phyloP scores from a whole-genome alignment of 1,284 basidiomycete species.

The Omphalotus olearius region DNA sequence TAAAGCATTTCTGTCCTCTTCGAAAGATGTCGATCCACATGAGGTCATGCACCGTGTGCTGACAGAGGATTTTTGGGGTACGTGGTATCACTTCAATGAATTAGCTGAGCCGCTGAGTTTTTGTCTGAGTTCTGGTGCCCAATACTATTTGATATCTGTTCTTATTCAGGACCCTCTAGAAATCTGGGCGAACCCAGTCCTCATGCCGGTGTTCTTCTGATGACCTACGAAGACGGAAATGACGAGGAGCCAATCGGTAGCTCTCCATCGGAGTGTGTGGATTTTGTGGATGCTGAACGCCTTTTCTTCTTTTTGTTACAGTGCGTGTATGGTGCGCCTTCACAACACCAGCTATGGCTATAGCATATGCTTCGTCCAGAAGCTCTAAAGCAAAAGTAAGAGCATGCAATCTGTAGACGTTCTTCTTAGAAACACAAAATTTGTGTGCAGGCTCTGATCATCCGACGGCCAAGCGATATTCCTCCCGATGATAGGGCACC shows the following conservation, averaged over 20 bases:
- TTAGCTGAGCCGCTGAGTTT: slow-evolving; percentile 14
- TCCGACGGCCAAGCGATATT: slow-evolving; percentile 39
- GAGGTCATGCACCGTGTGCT: slow-evolving; percentile 32
- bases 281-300: slow-evolving; percentile 80
- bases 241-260: slow-evolving; percentile 15
- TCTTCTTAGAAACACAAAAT: neutral
- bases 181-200: slow-evolving; percentile 26
- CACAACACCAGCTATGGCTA: slow-evolving; percentile 76
- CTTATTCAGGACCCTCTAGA: slow-evolving; percentile 18
- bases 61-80: slow-evolving; percentile 36
- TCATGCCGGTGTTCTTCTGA: slow-evolving; percentile 40
- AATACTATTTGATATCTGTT: slow-evolving; percentile 11
- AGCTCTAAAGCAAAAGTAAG: slow-evolving; percentile 52
- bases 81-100: neutral
- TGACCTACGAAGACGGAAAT: slow-evolving; percentile 21
- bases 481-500: slow-evolving; percentile 25
- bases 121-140: slow-evolving; percentile 7
- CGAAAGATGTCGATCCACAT: slow-evolving; percentile 34
- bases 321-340: slow-evolving; percentile 77
- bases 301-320: slow-evolving; percentile 52
- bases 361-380: slow-evolving; percentile 57
- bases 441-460: slow-evolving; percentile 34
- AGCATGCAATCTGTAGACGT: neutral
- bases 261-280: slow-evolving; percentile 37
- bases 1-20: slow-evolving; percentile 26